These are phyloP conservation scores for Lasiodiplodia citricola DNA, from an alignment of 2,329 filamentous ascomycete species.

Conservation along the genomic window DNA sequence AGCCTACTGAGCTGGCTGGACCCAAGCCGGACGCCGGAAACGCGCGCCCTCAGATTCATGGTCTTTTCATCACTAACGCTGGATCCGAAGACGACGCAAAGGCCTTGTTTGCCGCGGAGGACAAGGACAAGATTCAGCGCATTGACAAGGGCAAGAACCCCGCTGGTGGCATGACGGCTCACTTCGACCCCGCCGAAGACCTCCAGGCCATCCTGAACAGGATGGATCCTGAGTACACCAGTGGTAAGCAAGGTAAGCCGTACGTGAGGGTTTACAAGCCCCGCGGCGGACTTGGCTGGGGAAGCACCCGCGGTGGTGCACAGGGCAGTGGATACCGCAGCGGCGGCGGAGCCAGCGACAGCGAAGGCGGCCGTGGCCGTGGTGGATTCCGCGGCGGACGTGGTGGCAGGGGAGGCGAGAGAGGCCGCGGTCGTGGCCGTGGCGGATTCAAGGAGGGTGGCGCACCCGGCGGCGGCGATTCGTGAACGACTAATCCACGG, in stretches of 20 bases:
- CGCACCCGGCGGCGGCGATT: conserved; percentile 21
- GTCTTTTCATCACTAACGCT: conserved; percentile 88
- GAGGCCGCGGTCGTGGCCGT: conserved; percentile 36
- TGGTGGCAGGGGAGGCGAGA: conserved; percentile 56
- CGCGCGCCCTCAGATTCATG: conserved; percentile 67
- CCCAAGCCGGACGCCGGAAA: conserved; percentile 56
- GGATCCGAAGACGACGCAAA: conserved; percentile 82
- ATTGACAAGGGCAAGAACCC: conserved; percentile 70
- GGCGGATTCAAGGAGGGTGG: conserved; percentile 31
- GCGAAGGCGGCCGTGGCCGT: conserved; percentile 69
- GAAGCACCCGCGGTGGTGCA: conserved; percentile 67
- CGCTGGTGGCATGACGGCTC: conserved; percentile 73
- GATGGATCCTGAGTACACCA: conserved; percentile 75
- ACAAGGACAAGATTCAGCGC: conserved; percentile 76
- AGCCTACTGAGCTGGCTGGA: conserved; percentile 39
- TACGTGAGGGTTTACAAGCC: conserved; percentile 84
- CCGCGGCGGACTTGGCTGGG: conserved; percentile 59
- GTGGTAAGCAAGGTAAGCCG: conserved; percentile 77
- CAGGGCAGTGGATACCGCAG: conserved; percentile 81
- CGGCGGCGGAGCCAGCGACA: conserved; percentile 79
- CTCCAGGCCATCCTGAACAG: conserved; percentile 79
- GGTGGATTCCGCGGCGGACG: conserved; percentile 47
- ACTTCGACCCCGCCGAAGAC: conserved; percentile 80
- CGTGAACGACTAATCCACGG: conserved; percentile 5
- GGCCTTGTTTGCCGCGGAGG: conserved; percentile 81